These are phyloP conservation scores for Acanthamoeba culbertsoni DNA, from an alignment of 208 protist species.

Conservation along the genomic window DNA sequence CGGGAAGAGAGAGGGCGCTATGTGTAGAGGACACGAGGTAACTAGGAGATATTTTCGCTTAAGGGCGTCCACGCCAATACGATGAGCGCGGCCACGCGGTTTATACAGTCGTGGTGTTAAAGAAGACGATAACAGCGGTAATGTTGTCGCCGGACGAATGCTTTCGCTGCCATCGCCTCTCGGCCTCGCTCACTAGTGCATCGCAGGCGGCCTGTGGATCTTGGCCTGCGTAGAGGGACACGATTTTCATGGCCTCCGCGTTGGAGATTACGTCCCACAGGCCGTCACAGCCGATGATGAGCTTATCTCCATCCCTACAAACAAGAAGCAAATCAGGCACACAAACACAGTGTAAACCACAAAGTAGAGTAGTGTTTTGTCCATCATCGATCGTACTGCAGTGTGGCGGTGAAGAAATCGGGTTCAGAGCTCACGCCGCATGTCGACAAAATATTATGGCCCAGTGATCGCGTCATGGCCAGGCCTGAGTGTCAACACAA, in stretches of 20 bases:
- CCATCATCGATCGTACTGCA: background rate
- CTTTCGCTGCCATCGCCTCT: conserved; percentile 48
- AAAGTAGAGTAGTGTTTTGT: no score
- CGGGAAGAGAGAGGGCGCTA: no score
- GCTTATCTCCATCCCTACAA: conserved; percentile 11
- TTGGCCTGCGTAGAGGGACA: conserved; percentile 46
- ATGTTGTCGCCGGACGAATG: conserved; percentile 28
- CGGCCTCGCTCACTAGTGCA: conserved; percentile 47
- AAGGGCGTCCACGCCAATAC: no score
- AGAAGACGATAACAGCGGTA: conserved; percentile 56
- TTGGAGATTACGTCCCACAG: conserved; percentile 49
- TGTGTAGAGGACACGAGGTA: no score
- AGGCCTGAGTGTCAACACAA: background rate
- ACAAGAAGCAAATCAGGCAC: no score
- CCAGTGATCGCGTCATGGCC: conserved; percentile 54
- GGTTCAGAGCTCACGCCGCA: conserved; percentile 40
- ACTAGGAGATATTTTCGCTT: no score
- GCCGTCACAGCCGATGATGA: conserved; percentile 55
- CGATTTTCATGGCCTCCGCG: conserved; percentile 30
- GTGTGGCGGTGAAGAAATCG: conserved; percentile 33
- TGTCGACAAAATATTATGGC: background rate
- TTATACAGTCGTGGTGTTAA: no score
- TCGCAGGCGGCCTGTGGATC: conserved; percentile 48
- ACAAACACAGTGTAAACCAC: no score
- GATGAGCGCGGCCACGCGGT: no score